A percentile compares a stretch with the other conserved stretches of the same genome.
Conservation (phyloP, 2,329 filamentous ascomycete genomes). For the Rhynchosporium secalis region DNA sequence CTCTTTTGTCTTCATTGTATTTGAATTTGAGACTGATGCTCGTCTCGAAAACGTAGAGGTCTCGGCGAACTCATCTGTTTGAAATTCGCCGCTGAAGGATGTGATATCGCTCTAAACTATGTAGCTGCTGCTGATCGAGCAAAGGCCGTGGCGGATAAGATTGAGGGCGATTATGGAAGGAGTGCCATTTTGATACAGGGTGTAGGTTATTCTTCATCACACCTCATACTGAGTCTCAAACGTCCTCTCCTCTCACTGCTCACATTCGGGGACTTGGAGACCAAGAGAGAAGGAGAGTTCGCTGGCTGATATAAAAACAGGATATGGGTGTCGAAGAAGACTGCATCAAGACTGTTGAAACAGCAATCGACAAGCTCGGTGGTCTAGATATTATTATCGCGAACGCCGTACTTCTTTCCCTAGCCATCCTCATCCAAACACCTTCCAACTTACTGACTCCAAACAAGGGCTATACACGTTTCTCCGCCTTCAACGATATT, state of each 20-base stretch:
- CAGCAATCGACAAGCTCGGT: conserved; percentile 56
- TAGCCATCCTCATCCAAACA: too few relatives aligned
- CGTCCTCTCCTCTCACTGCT: too few relatives aligned
- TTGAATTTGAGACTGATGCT: neutral
- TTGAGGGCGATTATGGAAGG: conserved; percentile 51
- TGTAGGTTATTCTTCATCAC: conserved; percentile 42
- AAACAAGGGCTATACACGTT: neutral
- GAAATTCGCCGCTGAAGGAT: conserved; percentile 63
- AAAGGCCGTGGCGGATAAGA: conserved; percentile 50
- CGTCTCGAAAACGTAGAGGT: conserved; percentile 47
- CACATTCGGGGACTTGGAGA: neutral
- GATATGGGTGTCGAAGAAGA: conserved; percentile 58
- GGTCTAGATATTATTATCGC: conserved; percentile 64
- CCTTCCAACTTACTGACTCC: neutral
- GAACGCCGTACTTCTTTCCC: conserved; percentile 1
- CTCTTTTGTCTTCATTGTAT: neutral
- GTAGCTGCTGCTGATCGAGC: conserved; percentile 56
- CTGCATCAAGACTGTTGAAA: conserved; percentile 52
- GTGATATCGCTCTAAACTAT: conserved; percentile 67
- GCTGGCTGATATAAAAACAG: conserved; percentile 37
- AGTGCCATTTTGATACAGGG: conserved; percentile 57
- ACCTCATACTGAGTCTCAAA: too few relatives aligned
- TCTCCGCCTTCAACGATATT: conserved; percentile 34
- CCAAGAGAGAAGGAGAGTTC: too few relatives aligned
- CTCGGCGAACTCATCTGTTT: conserved; percentile 60